A percentile compares a stretch with the other conserved stretches of the same genome.
These are phyloP conservation scores for Arachnopeziza araneosa DNA, from an alignment of 2,329 filamentous ascomycete species.

Conservation along the genomic window DNA sequence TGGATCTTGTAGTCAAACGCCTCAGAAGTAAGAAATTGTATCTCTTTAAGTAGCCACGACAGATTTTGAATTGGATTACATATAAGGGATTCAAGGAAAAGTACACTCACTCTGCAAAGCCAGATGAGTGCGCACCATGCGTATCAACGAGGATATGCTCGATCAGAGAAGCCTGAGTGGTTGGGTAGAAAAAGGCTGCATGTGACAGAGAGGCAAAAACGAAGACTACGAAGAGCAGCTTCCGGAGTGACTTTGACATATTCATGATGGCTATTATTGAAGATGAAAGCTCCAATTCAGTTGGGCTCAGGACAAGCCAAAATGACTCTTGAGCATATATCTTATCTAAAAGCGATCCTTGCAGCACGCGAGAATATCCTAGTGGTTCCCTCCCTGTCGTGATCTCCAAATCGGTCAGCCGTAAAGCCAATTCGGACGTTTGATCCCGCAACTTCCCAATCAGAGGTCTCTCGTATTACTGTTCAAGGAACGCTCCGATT, in stretches of 20 bases:
- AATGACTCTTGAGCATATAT: not conserved
- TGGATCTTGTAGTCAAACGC: no score
- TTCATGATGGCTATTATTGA: not conserved
- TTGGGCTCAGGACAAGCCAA: not conserved
- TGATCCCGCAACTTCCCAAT: not conserved
- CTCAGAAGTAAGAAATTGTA: no score
- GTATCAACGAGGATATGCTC: conserved; percentile 22
- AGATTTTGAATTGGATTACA: not conserved
- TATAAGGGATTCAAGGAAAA: not conserved
- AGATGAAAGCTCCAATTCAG: not conserved
- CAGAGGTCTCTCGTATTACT: not conserved
- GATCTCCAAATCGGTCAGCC: not conserved
- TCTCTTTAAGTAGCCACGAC: not conserved
- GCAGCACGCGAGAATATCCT: not conserved
- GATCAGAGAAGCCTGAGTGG: conserved; percentile 14
- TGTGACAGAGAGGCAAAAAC: not conserved
- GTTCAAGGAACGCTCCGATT: not conserved
- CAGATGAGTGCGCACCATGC: conserved; percentile 16
- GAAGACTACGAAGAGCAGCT: not conserved
- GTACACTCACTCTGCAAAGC: not conserved
- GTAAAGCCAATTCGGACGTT: not conserved
- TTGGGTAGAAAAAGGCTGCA: conserved; percentile 18
- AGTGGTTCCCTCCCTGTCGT: not conserved
- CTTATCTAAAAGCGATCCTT: not conserved
- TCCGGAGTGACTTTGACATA: not conserved